Evolutionary conservation across 352 stramenopile species (phyloP).

Genomic region (Elongisporangium prolatum): DNA sequence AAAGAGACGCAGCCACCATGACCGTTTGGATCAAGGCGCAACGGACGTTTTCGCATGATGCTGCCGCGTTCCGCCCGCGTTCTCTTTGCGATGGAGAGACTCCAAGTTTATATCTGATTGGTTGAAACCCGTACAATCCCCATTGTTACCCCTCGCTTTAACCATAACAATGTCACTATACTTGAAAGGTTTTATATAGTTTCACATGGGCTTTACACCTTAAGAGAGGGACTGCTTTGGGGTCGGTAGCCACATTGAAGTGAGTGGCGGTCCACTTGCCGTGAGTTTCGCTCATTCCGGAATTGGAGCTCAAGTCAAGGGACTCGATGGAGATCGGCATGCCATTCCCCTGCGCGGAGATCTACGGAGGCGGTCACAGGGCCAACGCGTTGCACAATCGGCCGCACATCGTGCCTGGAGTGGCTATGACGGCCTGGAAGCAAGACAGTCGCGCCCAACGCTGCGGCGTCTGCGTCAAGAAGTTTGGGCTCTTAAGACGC

Average conservation of each 20-base stretch:
- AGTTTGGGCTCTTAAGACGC: conserved; percentile 56
- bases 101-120: background rate
- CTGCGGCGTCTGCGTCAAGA: conserved; percentile 64
- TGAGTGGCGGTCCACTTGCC: conserved; percentile 1
- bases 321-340: conserved; percentile 30
- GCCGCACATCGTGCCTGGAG: conserved; percentile 38
- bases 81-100: background rate
- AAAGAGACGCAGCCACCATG: background rate
- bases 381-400: conserved; percentile 13
- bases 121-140: background rate
- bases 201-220: background rate
- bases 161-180: background rate
- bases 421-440: conserved; percentile 51
- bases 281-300: background rate
- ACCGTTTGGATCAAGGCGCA: background rate
- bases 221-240: background rate
- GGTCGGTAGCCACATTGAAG: background rate
- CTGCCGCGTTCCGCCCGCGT: background rate
- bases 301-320: background rate
- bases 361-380: conserved; percentile 22
- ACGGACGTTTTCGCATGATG: background rate
- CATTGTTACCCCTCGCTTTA: background rate
- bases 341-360: conserved; percentile 39
- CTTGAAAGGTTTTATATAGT: background rate
- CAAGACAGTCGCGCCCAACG: conserved; percentile 32